phyloP scores from a whole-genome alignment of 2,329 filamentous ascomycete species.

The Periconia sp. region DNA sequence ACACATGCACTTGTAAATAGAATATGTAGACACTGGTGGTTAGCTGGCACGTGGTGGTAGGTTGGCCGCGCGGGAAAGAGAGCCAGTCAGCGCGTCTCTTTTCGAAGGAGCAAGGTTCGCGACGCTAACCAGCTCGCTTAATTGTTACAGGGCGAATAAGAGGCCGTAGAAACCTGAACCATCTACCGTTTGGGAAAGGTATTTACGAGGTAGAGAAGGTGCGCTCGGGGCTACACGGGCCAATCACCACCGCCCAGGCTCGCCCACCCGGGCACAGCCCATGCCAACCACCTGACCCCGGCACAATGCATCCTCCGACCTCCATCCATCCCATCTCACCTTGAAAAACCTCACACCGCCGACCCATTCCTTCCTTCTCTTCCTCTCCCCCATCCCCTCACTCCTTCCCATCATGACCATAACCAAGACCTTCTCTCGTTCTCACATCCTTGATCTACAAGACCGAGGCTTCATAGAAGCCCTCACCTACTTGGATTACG shows the following conservation, averaged over 20 bases:
- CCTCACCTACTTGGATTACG: conserved; percentile 44
- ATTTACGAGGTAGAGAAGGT: not conserved
- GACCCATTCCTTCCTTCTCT: not conserved
- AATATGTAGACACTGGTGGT: not conserved
- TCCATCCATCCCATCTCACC: not conserved
- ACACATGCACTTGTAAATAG: too few relatives aligned
- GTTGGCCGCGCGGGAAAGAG: not conserved
- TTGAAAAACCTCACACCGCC: not conserved
- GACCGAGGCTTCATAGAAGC: conserved; percentile 55
- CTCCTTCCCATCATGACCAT: conserved; percentile 6
- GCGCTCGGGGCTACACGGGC: too few relatives aligned
- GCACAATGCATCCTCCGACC: not conserved
- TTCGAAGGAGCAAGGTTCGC: not conserved
- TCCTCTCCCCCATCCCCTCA: not conserved
- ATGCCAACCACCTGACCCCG: not conserved
- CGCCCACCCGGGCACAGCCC: not conserved
- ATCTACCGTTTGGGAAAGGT: too few relatives aligned
- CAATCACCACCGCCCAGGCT: not conserved
- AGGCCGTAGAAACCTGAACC: too few relatives aligned
- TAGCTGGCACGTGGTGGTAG: not conserved
- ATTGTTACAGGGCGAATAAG: not conserved
- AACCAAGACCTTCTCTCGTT: conserved; percentile 15
- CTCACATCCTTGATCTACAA: conserved; percentile 41
- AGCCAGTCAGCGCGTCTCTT: too few relatives aligned
- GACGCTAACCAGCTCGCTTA: not conserved